A percentile compares a stretch with the other conserved stretches of the same genome.
phyloP scores from a whole-genome alignment of 2,329 filamentous ascomycete genomes.

The Aureobasidium sp. region DNA sequence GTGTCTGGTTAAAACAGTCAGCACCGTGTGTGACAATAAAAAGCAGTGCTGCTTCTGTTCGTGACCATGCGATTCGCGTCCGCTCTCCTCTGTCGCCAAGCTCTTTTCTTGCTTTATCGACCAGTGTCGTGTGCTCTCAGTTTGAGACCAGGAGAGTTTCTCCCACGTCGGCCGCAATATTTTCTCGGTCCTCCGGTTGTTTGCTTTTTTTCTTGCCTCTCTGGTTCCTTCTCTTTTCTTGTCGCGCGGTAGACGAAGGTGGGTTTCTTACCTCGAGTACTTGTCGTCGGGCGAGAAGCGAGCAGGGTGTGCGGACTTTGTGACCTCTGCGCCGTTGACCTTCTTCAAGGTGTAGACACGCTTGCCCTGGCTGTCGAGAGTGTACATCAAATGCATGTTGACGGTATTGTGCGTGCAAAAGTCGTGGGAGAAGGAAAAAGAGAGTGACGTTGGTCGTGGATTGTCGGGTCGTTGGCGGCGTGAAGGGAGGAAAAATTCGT shows the following conservation, averaged over 20 bases:
- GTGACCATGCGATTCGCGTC: background rate
- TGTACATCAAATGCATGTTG: constrained; percentile 74
- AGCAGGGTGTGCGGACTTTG: constrained; percentile 91
- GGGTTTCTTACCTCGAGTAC: constrained; percentile 60
- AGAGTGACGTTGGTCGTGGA: background rate
- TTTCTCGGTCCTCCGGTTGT: no score
- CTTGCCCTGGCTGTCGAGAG: constrained; percentile 70
- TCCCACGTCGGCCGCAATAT: no score
- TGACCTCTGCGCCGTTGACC: constrained; percentile 69
- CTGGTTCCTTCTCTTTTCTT: background rate
- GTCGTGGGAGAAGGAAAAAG: background rate
- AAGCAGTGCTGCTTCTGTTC: background rate
- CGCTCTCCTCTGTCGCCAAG: no score
- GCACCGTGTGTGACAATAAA: background rate
- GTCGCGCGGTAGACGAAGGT: background rate
- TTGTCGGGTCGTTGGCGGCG: background rate
- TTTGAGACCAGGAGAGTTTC: background rate
- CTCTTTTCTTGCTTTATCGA: no score
- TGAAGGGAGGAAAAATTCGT: constrained; percentile 1
- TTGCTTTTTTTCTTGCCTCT: background rate
- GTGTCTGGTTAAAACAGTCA: constrained; percentile 49
- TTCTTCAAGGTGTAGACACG: constrained; percentile 95
- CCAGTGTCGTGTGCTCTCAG: background rate
- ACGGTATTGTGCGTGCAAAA: background rate
- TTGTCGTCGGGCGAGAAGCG: constrained; percentile 98